Percentiles rank a stretch among this genome's conserved stretches.
Evolutionary conservation across 352 stramenopile species (phyloP).

Genomic region (Pythium apleroticum): DNA sequence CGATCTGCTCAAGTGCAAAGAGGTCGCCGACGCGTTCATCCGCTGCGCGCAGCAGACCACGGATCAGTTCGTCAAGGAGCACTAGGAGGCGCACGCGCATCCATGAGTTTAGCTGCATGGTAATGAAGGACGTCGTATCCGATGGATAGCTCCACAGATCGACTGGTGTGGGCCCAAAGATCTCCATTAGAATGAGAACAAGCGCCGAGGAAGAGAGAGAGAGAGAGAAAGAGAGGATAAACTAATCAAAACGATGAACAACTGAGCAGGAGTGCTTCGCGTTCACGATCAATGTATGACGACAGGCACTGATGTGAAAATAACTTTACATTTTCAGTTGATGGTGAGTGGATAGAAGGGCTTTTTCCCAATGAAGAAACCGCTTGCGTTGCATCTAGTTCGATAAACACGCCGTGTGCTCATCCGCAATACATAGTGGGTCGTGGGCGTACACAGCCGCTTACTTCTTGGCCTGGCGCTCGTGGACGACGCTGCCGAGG

Average conservation of each 20-base stretch:
- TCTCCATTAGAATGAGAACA: not conserved
- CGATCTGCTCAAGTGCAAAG: slow-evolving; percentile 82
- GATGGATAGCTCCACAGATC: not conserved
- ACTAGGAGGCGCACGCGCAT: slow-evolving; percentile 19
- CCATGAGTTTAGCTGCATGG: not conserved
- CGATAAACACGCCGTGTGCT: not conserved
- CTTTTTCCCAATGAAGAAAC: slow-evolving; percentile 28
- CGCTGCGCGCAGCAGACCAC: slow-evolving; percentile 79
- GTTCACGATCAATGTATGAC: not conserved
- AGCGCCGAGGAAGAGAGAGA: not conserved
- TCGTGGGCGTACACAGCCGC: not conserved
- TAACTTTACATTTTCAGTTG: slow-evolving; percentile 27
- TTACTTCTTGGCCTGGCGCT: slow-evolving; percentile 30
- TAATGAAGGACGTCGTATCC: not conserved
- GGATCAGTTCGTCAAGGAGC: slow-evolving; percentile 78
- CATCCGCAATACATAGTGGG: slow-evolving; percentile 20
- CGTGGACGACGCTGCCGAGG: slow-evolving; percentile 43
- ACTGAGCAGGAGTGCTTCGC: not conserved
- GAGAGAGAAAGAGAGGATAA: slow-evolving; percentile 8
- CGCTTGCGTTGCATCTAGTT: slow-evolving; percentile 14
- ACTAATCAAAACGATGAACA: slow-evolving; percentile 9
- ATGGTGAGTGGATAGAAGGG: not conserved
- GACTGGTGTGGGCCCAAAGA: not conserved
- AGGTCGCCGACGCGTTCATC: slow-evolving; percentile 84
- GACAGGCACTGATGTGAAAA: slow-evolving; percentile 6